Evolutionary conservation across 2,329 filamentous ascomycete species (phyloP), one percentile per base, ranked within the genome.

Genomic region (Stenocarpella maydis): DNA sequence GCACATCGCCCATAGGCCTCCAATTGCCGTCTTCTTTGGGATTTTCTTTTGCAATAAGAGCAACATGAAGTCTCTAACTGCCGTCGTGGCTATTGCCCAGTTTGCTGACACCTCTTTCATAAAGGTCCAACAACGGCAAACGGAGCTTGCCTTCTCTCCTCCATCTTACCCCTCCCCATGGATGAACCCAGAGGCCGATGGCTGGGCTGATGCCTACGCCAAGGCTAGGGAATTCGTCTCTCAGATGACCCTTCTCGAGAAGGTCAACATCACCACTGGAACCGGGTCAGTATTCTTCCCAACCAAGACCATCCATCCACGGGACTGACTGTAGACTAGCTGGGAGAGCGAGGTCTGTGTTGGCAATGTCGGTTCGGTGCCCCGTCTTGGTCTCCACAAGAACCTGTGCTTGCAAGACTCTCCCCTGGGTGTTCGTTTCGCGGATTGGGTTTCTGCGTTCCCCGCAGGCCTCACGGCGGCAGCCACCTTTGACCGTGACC

Each of bases 191-290:
- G 79, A 87, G 7, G 92, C 92, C 14, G 82, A 87, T 53, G 87
- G 86, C 71, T 97, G 94, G 94, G 85, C 87, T 66, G 87, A 89
- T 8, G 93, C 94, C 47, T 95, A 97, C 74, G 82, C 81, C 24
- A 90, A 92, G 79, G 95, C 95, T 1, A 89, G 88, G 74, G 88
- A 85, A 3, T 95, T 97, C 75, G 94, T 98, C 54, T 91, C 91
- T 12, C 90, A 94, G 77, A 82, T 97, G 80, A 97, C 94, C 0
- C 85, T 97, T 43, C 77, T 90, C 14, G 95, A 98, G 80, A 98
- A 97, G 83, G 94, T 98, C 80, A 98, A 98, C 79, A 79, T 99
- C 73, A 98, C 95, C 3, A 98, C 95, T 0, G 95, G 95, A 79
- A 88, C 92, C 72, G 94, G 94, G 88, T 95, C 82, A 79, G 89